Evolutionary conservation across 768 basidiomycete species (phyloP), one percentile per base, ranked within the genome.

Genomic region (Mrakia frigida): DNA sequence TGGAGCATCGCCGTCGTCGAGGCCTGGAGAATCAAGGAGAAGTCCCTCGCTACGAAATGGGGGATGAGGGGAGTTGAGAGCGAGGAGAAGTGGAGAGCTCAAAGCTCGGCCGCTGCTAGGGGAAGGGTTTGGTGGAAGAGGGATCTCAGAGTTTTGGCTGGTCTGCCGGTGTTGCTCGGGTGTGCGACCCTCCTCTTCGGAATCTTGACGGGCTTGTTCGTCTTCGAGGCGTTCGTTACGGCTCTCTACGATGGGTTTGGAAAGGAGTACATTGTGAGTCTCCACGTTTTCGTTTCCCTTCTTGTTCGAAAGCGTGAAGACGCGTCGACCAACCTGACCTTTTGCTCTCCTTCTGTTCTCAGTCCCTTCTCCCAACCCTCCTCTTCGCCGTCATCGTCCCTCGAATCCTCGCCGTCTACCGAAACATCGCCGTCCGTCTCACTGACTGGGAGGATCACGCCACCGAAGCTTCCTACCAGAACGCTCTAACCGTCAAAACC

Each of bases 401-500:
- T 0, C 88, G 88, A 56, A 86, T 98, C 25, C 87, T 95, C 2
- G 87, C 86, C 1, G 82, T 91, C 11, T 96, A 93, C 82, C 90
- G 91, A 6, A 50, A 7, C 14, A 70, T 78, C 35, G 73, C 77
- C 9, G 73, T 61, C 23, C 84, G 86, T 25, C 86, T 98, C 73
- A 94, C 94, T 0, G 84, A 87, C 61, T 95, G 93, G 92, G 96
- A 99, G 84, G 95, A 97, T 81, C 94, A 98, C 82, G 86, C 88
- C 0, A 92, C 92, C 79, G 88, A 91, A 79, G 90, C 90, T 3
- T 88, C 88, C 2, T 89, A 93, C 82, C 88, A 89, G 76, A 87
- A 89, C 10, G 92, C 92, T 25, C 86, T 97, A 35, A 94, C 94
- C 23, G 85, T 91, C 81, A 99, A 98, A 83, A 91, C 92, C 3